Percentiles rank a stretch among this genome's conserved stretches.
Evolutionary conservation across 164 flowering plant species (phyloP).

Genomic region (Kingdonia uniflora): DNA sequence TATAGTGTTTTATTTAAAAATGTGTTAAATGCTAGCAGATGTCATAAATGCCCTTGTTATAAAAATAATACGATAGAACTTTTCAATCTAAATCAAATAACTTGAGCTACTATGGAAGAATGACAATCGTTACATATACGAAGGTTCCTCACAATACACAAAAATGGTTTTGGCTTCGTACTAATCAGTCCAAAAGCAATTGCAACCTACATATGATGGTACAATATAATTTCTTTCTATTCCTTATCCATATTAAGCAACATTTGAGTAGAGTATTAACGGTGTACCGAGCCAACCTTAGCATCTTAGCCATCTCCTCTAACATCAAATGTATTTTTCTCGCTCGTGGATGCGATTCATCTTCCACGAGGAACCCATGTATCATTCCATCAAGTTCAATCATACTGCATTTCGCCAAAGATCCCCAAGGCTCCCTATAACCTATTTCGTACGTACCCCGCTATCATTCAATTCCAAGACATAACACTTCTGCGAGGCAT

Average conservation of each 20-base stretch:
- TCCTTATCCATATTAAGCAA: constrained; percentile 40
- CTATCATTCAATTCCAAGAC: constrained; percentile 64
- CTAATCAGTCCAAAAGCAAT: constrained; percentile 48
- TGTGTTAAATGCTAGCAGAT: too few relatives aligned
- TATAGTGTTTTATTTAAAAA: too few relatives aligned
- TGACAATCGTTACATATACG: constrained; percentile 56
- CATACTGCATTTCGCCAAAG: constrained; percentile 61
- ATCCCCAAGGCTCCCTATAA: constrained; percentile 45
- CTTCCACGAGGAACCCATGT: constrained; percentile 51
- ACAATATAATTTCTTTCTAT: constrained; percentile 24
- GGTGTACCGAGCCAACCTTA: constrained; percentile 24
- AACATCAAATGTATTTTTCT: constrained; percentile 40
- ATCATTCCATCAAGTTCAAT: constrained; percentile 44
- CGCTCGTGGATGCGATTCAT: constrained; percentile 35
- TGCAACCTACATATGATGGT: constrained; percentile 47
- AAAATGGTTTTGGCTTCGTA: constrained; percentile 22
- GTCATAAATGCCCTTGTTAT: too few relatives aligned
- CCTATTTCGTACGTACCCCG: constrained; percentile 50
- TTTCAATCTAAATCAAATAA: too few relatives aligned
- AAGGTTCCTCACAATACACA: constrained; percentile 41
- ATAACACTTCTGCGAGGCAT: constrained; percentile 55
- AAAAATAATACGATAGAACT: too few relatives aligned
- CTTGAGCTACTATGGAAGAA: constrained; percentile 20
- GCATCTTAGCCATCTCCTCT: constrained; percentile 25
- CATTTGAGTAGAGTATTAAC: constrained; percentile 37